Evolutionary conservation across 179 eudicot genomes (phyloP).

Genomic region (Beta corolliflora): DNA sequence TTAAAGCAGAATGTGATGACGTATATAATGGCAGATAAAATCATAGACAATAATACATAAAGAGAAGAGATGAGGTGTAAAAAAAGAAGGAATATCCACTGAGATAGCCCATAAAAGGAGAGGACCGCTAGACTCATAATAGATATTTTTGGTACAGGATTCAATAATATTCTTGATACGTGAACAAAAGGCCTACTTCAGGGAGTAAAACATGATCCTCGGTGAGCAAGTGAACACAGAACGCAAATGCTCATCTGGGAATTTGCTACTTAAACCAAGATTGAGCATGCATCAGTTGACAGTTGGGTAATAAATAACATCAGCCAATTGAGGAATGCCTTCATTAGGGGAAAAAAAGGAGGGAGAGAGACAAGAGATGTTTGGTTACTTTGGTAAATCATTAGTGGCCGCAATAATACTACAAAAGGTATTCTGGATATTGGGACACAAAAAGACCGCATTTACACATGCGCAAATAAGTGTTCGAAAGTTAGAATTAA

Average conservation of each 20-base stretch:
- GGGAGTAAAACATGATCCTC: not conserved
- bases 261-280: not conserved
- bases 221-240: not conserved
- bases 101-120: not conserved
- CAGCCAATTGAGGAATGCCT: not conserved
- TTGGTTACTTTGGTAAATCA: not conserved
- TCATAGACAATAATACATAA: conserved; percentile 9
- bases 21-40: conserved; percentile 12
- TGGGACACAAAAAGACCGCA: not conserved
- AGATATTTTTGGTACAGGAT: not conserved
- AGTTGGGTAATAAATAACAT: not conserved
- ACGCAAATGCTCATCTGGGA: not conserved
- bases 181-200: not conserved
- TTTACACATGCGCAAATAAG: not conserved
- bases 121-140: not conserved
- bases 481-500: not conserved
- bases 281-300: not conserved
- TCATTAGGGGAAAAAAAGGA: not conserved
- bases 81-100: not conserved
- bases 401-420: not conserved
- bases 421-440: not conserved
- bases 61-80: not conserved
- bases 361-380: not conserved
- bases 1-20: conserved; percentile 26
- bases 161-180: not conserved